Conservation (phyloP, 1,284 basidiomycete species). For the Termitomyces sp. region DNA sequence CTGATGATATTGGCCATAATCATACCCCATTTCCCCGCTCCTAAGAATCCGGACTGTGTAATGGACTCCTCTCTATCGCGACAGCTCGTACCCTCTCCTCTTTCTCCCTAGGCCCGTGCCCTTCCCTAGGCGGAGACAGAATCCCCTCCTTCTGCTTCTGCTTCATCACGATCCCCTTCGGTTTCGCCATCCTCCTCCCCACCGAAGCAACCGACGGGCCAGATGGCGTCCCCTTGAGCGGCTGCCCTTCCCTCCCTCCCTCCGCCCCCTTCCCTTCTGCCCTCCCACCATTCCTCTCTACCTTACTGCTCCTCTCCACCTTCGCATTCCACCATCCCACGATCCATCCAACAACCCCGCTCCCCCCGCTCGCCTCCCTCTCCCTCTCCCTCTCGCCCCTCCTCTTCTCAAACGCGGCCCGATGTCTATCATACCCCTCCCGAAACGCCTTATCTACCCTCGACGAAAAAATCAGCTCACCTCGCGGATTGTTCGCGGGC, state of each 20-base stretch:
- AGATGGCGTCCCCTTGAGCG: neutral
- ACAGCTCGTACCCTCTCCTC: neutral
- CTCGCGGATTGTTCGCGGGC: conserved; percentile 84
- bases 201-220: neutral
- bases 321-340: neutral
- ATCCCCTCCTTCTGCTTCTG: neutral
- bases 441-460: conserved; percentile 80
- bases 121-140: neutral
- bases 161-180: neutral
- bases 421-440: conserved; percentile 91
- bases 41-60: neutral
- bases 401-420: conserved; percentile 84
- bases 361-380: conserved; percentile 33
- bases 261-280: neutral
- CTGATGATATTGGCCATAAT: neutral
- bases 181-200: neutral
- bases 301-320: neutral
- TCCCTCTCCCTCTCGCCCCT: conserved; percentile 61
- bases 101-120: neutral
- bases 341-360: neutral
- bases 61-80: neutral
- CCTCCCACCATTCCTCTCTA: neutral
- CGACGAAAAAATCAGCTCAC: conserved; percentile 94
- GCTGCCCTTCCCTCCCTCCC: neutral
- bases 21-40: neutral